A percentile compares a stretch with the other conserved stretches of the same genome.
Evolutionary conservation across 768 basidiomycete genomes (phyloP).

Genomic region (Tulasnella sp.): DNA sequence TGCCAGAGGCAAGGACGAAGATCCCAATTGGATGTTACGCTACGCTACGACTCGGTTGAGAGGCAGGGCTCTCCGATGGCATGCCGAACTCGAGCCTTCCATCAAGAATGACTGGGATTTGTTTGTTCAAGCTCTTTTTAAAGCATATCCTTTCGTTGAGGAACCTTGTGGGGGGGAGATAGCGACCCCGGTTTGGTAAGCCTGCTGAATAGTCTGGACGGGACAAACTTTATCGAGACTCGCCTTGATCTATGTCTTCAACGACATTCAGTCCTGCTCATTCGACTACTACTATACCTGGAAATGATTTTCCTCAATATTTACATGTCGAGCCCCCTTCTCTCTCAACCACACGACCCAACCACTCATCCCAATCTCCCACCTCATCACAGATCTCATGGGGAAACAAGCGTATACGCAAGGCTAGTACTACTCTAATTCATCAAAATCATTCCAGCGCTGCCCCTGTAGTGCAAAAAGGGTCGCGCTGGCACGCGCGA

Average conservation of each 20-base stretch:
- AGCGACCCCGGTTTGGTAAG: too few species aligned
- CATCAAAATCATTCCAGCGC: neutral
- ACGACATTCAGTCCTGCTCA: too few species aligned
- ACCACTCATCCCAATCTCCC: neutral
- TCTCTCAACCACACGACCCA: neutral
- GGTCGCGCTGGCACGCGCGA: conserved; percentile 4
- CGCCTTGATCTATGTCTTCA: too few species aligned
- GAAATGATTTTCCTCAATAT: too few species aligned
- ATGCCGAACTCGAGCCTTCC: neutral
- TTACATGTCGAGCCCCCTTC: too few species aligned
- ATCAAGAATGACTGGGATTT: neutral
- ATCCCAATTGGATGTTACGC: neutral
- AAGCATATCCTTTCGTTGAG: neutral
- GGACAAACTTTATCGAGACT: too few species aligned
- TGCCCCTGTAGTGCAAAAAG: neutral
- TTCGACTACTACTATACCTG: too few species aligned
- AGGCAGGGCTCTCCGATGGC: neutral
- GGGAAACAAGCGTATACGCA: conserved; percentile 99
- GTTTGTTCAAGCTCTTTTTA: neutral
- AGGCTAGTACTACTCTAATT: conserved; percentile 49
- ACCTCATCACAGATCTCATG: conserved; percentile 42
- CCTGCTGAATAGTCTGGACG: too few species aligned
- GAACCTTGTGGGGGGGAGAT: too few species aligned
- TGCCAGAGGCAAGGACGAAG: neutral
- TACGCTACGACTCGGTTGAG: neutral